phyloP scores from a whole-genome alignment of 1,284 basidiomycete genomes.

The Boletus chippewaensis region DNA sequence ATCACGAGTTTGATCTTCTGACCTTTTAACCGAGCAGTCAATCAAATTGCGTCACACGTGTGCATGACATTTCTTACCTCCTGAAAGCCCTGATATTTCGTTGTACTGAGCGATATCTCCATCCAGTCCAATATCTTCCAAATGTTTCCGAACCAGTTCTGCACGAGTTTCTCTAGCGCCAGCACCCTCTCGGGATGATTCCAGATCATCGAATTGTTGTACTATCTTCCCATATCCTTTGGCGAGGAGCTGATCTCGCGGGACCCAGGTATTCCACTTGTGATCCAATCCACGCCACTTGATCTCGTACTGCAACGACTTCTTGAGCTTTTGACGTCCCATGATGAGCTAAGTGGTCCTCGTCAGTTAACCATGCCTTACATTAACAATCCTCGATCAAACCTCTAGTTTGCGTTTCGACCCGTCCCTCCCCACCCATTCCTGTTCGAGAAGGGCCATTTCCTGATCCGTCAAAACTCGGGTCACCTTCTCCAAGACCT shows the following conservation, averaged over 20 bases:
- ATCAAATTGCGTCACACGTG: slow-evolving; percentile 6
- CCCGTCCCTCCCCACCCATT: slow-evolving; percentile 91
- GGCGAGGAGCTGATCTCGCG: slow-evolving; percentile 81
- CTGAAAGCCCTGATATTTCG: slow-evolving; percentile 86
- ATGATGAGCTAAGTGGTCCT: slow-evolving; percentile 61
- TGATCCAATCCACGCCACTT: slow-evolving; percentile 97
- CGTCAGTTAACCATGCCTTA: slow-evolving; percentile 8
- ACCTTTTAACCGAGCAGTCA: slow-evolving; percentile 40
- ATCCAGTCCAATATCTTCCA: slow-evolving; percentile 93
- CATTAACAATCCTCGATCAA: slow-evolving; percentile 23
- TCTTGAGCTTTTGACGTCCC: slow-evolving; percentile 97
- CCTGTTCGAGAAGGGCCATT: slow-evolving; percentile 72
- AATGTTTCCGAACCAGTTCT: slow-evolving; percentile 78
- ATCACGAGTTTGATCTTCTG: slow-evolving; percentile 99
- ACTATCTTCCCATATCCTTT: slow-evolving; percentile 90
- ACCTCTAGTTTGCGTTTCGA: slow-evolving; percentile 88
- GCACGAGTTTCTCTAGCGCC: slow-evolving; percentile 80
- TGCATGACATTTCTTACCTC: slow-evolving; percentile 44
- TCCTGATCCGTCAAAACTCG: slow-evolving; percentile 90
- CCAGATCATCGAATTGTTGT: slow-evolving; percentile 95
- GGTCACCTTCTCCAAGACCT: slow-evolving; percentile 89
- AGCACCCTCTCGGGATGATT: slow-evolving; percentile 90
- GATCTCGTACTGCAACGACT: slow-evolving; percentile 92
- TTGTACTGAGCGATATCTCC: slow-evolving; percentile 98
- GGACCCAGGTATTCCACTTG: slow-evolving; percentile 90